Conservation (phyloP, 345 rosid species). For the sweet orange (Citrus sinensis) region DNA sequence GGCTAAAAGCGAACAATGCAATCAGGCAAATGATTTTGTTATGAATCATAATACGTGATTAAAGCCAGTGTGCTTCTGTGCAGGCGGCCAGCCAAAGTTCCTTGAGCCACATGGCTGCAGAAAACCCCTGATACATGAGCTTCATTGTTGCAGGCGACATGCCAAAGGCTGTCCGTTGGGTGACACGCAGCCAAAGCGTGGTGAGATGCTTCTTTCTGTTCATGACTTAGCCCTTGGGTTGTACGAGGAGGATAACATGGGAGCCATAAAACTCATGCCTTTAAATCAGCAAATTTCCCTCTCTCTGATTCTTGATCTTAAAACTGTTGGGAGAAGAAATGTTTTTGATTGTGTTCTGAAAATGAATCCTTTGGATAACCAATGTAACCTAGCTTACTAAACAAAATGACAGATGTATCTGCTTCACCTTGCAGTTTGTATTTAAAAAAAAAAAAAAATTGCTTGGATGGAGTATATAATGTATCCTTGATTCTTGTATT, state of each 20-base stretch:
- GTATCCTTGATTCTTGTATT: not conserved
- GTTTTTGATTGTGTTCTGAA: not conserved
- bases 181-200: slow-evolving; percentile 86
- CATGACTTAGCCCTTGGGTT: slow-evolving; percentile 90
- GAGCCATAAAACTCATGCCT: slow-evolving; percentile 62
- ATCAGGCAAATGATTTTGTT: not conserved
- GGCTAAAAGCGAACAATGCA: not conserved
- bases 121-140: not conserved
- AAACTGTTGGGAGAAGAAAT: not conserved
- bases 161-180: slow-evolving; percentile 80
- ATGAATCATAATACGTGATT: not conserved
- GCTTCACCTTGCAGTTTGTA: not conserved
- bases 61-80: not conserved
- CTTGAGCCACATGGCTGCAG: not conserved
- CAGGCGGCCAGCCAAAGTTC: not conserved
- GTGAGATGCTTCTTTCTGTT: slow-evolving; percentile 88
- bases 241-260: slow-evolving; percentile 87
- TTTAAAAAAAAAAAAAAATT: not conserved
- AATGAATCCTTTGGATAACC: not conserved
- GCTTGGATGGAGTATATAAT: not conserved
- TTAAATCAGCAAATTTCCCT: not conserved
- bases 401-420: not conserved
- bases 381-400: not conserved
- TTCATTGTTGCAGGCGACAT: slow-evolving; percentile 39
- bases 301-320: not conserved